These are phyloP conservation scores for Phytophthora uliginosa DNA, from an alignment of 352 stramenopile genomes.

Conservation along the genomic window DNA sequence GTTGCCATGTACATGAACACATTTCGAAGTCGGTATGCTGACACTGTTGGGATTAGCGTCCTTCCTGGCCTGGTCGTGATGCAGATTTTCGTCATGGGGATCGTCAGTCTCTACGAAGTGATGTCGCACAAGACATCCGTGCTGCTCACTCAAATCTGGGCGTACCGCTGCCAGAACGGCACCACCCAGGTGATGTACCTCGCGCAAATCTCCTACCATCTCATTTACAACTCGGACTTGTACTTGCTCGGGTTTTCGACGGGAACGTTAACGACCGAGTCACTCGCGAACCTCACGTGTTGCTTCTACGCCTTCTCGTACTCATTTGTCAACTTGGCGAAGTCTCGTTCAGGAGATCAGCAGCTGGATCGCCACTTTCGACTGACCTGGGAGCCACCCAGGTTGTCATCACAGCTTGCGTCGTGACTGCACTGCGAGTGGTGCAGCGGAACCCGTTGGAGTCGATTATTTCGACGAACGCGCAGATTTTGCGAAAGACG, in stretches of 20 bases:
- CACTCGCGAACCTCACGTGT: slow-evolving; percentile 18
- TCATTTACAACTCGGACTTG: slow-evolving; percentile 34
- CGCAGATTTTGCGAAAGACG: slow-evolving; percentile 18
- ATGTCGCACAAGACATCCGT: slow-evolving; percentile 39
- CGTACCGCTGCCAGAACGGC: slow-evolving; percentile 38
- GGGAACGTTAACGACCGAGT: slow-evolving; percentile 25
- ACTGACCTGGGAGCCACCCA: slow-evolving; percentile 26
- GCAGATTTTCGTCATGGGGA: slow-evolving; percentile 42
- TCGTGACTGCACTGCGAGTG: slow-evolving; percentile 4
- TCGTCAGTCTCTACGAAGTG: slow-evolving; percentile 38
- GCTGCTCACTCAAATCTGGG: slow-evolving; percentile 41
- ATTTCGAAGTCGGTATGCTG: slow-evolving; percentile 26
- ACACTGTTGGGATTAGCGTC: slow-evolving; percentile 26
- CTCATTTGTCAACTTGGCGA: slow-evolving; percentile 19
- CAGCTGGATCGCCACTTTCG: slow-evolving; percentile 24
- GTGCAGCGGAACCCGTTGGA: slow-evolving; percentile 9
- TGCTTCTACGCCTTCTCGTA: slow-evolving; percentile 32
- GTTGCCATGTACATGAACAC: slow-evolving; percentile 31
- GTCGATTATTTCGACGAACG: slow-evolving; percentile 5
- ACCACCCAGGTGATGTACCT: slow-evolving; percentile 33
- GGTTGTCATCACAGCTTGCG: slow-evolving; percentile 6
- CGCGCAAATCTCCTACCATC: slow-evolving; percentile 29
- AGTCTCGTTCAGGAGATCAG: slow-evolving; percentile 11
- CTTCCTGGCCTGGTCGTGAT: slow-evolving; percentile 34
- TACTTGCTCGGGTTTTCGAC: slow-evolving; percentile 35